These are phyloP conservation scores for Trichophyton benhamiae DNA, from an alignment of 2,329 filamentous ascomycete genomes.

Conservation along the genomic window DNA sequence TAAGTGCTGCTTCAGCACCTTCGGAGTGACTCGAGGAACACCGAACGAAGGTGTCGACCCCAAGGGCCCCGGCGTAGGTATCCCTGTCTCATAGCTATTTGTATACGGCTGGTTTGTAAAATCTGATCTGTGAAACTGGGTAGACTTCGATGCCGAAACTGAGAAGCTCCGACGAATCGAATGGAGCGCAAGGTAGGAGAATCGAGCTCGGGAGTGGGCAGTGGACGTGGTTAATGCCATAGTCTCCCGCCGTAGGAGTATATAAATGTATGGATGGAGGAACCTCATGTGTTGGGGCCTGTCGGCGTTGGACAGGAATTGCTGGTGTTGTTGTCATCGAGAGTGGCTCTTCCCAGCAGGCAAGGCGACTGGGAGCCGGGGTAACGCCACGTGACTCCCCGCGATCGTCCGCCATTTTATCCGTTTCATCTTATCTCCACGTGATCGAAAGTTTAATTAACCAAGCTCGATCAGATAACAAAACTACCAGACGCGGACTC, in stretches of 20 bases:
- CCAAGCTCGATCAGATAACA: background rate
- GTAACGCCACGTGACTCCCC: background rate
- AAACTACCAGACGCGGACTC: background rate
- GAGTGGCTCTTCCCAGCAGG: too few relatives aligned
- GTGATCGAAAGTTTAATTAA: background rate
- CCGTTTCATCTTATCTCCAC: background rate
- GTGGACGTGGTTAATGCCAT: constrained; percentile 6
- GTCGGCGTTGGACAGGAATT: background rate
- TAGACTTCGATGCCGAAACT: constrained; percentile 27
- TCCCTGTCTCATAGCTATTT: constrained; percentile 49
- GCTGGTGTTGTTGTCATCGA: background rate
- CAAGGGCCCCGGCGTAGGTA: constrained; percentile 52
- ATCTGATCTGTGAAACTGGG: constrained; percentile 48
- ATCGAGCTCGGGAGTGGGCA: constrained; percentile 26
- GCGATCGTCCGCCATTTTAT: background rate
- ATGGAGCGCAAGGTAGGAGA: constrained; percentile 29
- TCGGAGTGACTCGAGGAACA: constrained; percentile 47
- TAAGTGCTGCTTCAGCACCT: constrained; percentile 69
- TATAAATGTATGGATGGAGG: constrained; percentile 6
- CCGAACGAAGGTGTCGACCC: constrained; percentile 46
- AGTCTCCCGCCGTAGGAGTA: constrained; percentile 6
- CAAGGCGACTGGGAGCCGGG: background rate
- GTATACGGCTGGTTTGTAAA: constrained; percentile 52
- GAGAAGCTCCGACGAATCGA: constrained; percentile 23
- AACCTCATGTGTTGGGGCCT: constrained; percentile 7